These are phyloP conservation scores for Chromera velia DNA, from an alignment of 73 alveolate species.

Conservation along the genomic window DNA sequence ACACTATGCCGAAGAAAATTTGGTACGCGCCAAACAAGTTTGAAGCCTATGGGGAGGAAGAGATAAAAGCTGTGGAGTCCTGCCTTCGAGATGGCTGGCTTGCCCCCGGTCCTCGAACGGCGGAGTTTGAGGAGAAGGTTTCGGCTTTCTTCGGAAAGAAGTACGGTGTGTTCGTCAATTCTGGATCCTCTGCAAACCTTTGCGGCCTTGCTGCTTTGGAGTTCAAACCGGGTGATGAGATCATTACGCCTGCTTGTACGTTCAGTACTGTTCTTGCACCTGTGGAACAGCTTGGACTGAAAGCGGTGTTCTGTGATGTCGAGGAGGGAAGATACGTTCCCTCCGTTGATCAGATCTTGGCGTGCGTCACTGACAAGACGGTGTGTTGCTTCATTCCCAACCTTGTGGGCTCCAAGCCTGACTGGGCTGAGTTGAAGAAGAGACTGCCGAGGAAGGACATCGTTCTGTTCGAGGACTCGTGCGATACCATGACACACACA, in stretches of 20 bases:
- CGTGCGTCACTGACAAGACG: conserved; percentile 29
- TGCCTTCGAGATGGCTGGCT: conserved; percentile 35
- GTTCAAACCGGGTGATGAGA: conserved; percentile 19
- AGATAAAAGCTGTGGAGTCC: conserved; percentile 1
- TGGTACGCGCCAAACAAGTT: conserved; percentile 43
- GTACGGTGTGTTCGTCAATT: neutral
- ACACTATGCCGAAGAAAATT: no score
- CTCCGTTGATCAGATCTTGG: conserved; percentile 3
- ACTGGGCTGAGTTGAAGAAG: conserved; percentile 20
- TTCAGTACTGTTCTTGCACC: conserved; percentile 36
- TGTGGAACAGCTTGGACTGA: conserved; percentile 33
- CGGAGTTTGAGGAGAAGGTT: conserved; percentile 7
- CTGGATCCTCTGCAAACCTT: neutral
- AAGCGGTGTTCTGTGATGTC: conserved; percentile 34
- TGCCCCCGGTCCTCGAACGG: conserved; percentile 30
- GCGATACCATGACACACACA: conserved; percentile 39
- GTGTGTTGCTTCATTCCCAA: conserved; percentile 14
- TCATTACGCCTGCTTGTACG: conserved; percentile 32
- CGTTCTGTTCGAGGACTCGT: conserved; percentile 12
- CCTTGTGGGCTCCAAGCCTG: conserved; percentile 42
- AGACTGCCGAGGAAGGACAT: no score
- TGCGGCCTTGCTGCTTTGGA: neutral
- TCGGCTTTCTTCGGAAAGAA: conserved; percentile 3
- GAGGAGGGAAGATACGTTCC: conserved; percentile 29
- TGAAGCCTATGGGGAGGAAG: conserved; percentile 41